Evolutionary conservation across 495 filamentous ascomycete genomes (phyloP), one percentile per base, ranked within the genome.

Genomic region (Sphaerosporella brunnea): DNA sequence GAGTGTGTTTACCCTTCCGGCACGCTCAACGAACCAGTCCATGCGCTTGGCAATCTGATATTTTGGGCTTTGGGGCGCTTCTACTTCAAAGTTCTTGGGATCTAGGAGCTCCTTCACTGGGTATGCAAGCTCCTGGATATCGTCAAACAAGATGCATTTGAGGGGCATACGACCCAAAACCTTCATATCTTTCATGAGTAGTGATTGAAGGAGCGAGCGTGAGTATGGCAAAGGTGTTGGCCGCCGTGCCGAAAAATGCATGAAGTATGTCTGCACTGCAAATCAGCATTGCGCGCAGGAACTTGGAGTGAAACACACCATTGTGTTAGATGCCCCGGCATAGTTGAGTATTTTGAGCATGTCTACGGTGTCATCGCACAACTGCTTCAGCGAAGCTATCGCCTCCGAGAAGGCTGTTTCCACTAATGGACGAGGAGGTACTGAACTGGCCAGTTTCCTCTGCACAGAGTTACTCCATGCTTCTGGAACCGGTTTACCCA

Each of bases 381-480:
- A 62, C 25, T 73, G 73, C 54, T 72, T 72, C 53, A 94, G 68
- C 53, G 81, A 76, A 47, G 64, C 64, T 52, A 76, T 71, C 4
- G 87, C 84, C 57, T 83, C 77, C 18, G 78, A 73, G 43, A 80
- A 76, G 32, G 69, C 73, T 26, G 83, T 70, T 24, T 80, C 72
- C 13, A 94, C 81, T 53, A 95, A 87, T 4, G 88, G 84, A 21
- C 88, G 76, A 20, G 90, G 92, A 2, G 90, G 90, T 44, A 93
- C 83, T 3, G 83, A 94, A 55, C 84, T 94, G 5, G 90, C 84
- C 3, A 97, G 66, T 51, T 76, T 79, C 10, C 92, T 73, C 59
- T 97, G 90, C 9, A 96, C 72, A 62, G 92, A 94, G 25, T 77
- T 72, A 55, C 85, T 94, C 62, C 94, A 96, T 1, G 90, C 74